These are phyloP conservation scores for Termitomyces sp. DNA, from an alignment of 768 basidiomycete genomes.

Conservation along the genomic window DNA sequence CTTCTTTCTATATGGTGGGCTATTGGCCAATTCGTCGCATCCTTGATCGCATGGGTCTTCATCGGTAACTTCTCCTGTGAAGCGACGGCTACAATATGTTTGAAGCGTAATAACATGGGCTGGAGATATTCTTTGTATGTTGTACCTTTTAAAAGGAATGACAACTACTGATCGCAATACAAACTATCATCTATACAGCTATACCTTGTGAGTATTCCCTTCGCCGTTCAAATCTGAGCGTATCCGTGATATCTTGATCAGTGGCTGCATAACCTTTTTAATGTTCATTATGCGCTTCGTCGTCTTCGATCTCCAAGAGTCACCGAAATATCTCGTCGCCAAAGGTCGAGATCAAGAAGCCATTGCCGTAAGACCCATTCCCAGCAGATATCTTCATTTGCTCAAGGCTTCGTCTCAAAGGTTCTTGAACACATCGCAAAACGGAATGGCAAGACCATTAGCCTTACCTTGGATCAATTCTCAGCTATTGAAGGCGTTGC, in stretches of 20 bases:
- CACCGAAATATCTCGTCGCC: constrained; percentile 56
- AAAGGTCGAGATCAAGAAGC: constrained; percentile 55
- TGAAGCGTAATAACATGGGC: constrained; percentile 47
- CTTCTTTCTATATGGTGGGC: constrained; percentile 55
- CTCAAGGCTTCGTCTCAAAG: constrained; percentile 16
- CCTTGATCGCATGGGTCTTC: constrained; percentile 49
- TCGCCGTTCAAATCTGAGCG: not conserved
- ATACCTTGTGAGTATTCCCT: constrained; percentile 28
- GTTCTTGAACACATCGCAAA: constrained; percentile 44
- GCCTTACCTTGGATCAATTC: constrained; percentile 41
- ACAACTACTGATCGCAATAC: not conserved
- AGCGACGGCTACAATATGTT: constrained; percentile 29
- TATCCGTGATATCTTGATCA: constrained; percentile 10
- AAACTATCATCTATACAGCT: constrained; percentile 16
- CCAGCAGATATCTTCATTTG: not conserved
- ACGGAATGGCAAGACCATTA: constrained; percentile 40
- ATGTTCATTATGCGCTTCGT: constrained; percentile 52
- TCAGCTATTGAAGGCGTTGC: constrained; percentile 20
- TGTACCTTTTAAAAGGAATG: too few species aligned
- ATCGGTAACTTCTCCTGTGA: constrained; percentile 52
- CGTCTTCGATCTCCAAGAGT: constrained; percentile 55
- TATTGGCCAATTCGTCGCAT: constrained; percentile 43
- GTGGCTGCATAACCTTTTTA: constrained; percentile 42
- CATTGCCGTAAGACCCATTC: constrained; percentile 28
- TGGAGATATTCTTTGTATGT: constrained; percentile 53